Evolutionary conservation across 1,284 basidiomycete species (phyloP).

Genomic region (Cutaneotrichosporon curvatum): DNA sequence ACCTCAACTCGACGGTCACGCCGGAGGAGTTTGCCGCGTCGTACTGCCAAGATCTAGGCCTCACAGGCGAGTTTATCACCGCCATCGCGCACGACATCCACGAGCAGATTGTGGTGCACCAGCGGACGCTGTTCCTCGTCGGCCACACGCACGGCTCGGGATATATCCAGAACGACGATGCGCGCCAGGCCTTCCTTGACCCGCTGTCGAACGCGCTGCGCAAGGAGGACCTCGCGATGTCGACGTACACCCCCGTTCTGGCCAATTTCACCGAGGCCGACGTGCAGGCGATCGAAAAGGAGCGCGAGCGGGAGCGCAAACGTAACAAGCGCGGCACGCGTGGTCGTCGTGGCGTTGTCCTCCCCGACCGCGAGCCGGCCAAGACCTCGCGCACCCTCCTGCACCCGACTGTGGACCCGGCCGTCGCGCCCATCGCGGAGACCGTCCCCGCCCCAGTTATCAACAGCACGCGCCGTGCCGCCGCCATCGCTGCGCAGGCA

Average conservation of each 20-base stretch:
- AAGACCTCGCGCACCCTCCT: conserved; percentile 85
- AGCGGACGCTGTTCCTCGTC: conserved; percentile 85
- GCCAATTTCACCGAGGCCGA: conserved; percentile 83
- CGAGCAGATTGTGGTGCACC: conserved; percentile 86
- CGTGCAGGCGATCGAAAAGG: conserved; percentile 79
- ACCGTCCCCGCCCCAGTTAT: conserved; percentile 47
- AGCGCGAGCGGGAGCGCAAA: conserved; percentile 84
- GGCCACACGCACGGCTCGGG: conserved; percentile 79
- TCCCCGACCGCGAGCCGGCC: conserved; percentile 88
- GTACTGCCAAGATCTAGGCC: conserved; percentile 79
- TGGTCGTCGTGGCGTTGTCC: conserved; percentile 75
- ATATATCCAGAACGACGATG: conserved; percentile 79
- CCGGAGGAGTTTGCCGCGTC: conserved; percentile 89
- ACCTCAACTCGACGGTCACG: conserved; percentile 68
- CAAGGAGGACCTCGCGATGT: conserved; percentile 62
- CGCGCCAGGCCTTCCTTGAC: conserved; percentile 81
- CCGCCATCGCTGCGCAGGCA: conserved; percentile 68
- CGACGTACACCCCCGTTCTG: conserved; percentile 75
- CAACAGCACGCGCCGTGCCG: conserved; percentile 59
- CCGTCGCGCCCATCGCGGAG: conserved; percentile 22
- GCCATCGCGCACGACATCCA: conserved; percentile 93
- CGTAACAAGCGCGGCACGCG: conserved; percentile 75
- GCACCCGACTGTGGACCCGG: conserved; percentile 34
- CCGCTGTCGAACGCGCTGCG: conserved; percentile 59
- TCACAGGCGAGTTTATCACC: conserved; percentile 90